Evolutionary conservation across 768 basidiomycete genomes (phyloP).

Genomic region (Butyriboletus loyo): DNA sequence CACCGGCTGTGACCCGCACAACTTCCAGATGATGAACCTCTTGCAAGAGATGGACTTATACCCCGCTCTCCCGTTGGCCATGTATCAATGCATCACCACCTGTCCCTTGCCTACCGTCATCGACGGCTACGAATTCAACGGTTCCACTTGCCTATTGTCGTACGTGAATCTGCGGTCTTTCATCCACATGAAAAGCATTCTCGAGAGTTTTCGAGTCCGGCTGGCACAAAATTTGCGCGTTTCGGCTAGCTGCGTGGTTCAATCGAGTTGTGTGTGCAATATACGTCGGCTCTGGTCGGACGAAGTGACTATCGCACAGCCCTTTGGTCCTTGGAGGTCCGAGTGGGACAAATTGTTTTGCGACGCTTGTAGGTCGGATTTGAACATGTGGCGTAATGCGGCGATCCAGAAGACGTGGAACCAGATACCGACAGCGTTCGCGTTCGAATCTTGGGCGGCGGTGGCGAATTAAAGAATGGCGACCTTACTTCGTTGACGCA

Average conservation of each 20-base stretch:
- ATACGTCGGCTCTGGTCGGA: conserved; percentile 7
- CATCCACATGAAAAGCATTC: conserved; percentile 1
- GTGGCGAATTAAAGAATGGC: neutral
- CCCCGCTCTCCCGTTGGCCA: conserved; percentile 7
- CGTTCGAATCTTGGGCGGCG: conserved; percentile 11
- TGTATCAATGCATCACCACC: conserved; percentile 6
- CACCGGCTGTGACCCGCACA: conserved; percentile 7
- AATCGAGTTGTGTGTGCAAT: neutral
- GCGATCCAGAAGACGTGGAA: conserved; percentile 12
- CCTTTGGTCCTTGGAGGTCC: conserved; percentile 10
- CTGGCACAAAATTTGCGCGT: neutral
- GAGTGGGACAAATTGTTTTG: conserved; percentile 18
- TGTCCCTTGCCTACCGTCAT: conserved; percentile 6
- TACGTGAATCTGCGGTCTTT: conserved; percentile 7
- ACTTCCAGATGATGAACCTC: conserved; percentile 21
- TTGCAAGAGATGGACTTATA: conserved; percentile 3
- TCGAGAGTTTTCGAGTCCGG: conserved; percentile 1
- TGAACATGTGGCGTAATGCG: neutral
- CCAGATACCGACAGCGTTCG: conserved; percentile 6
- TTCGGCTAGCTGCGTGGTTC: conserved; percentile 1
- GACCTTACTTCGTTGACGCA: neutral
- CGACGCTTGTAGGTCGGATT: conserved; percentile 1
- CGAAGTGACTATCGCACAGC: neutral
- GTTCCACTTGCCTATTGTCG: neutral
- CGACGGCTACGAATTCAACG: conserved; percentile 11